phyloP scores from a whole-genome alignment of 164 flowering plant genomes.

The Chimonanthus salicifolius region DNA sequence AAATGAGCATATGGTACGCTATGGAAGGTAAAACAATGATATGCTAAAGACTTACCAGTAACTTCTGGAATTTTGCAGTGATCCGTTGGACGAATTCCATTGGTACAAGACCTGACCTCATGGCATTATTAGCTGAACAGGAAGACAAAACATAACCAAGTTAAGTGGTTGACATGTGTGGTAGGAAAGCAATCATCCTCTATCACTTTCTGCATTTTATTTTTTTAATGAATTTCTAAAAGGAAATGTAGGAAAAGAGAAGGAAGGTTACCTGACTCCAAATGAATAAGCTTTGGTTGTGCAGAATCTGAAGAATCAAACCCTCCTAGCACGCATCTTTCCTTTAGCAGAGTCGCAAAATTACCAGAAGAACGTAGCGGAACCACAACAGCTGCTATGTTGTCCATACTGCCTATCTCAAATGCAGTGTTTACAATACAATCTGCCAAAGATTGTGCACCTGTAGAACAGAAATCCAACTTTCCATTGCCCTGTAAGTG shows the following conservation, averaged over 20 bases:
- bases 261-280: slow-evolving; percentile 33
- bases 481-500: slow-evolving; percentile 23
- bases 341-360: slow-evolving; percentile 20
- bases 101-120: slow-evolving; percentile 30
- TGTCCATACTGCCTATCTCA: slow-evolving; percentile 84
- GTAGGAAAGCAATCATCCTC: background rate
- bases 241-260: background rate
- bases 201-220: background rate
- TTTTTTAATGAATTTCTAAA: background rate
- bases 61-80: slow-evolving; percentile 49
- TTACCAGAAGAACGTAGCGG: slow-evolving; percentile 39
- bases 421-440: slow-evolving; percentile 72
- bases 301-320: slow-evolving; percentile 21
- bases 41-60: slow-evolving; percentile 52
- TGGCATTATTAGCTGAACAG: slow-evolving; percentile 27
- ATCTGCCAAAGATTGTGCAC: slow-evolving; percentile 64
- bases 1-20: background rate
- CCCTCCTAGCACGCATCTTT: slow-evolving; percentile 23
- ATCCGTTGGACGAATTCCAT: slow-evolving; percentile 44
- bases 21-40: background rate
- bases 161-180: background rate
- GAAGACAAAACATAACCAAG: slow-evolving; percentile 10
- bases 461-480: slow-evolving; percentile 31
- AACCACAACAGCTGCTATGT: slow-evolving; percentile 84
- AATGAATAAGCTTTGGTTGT: slow-evolving; percentile 19